phyloP scores from a whole-genome alignment of 1,284 basidiomycete species.

The Ceratobasidium sp. region DNA sequence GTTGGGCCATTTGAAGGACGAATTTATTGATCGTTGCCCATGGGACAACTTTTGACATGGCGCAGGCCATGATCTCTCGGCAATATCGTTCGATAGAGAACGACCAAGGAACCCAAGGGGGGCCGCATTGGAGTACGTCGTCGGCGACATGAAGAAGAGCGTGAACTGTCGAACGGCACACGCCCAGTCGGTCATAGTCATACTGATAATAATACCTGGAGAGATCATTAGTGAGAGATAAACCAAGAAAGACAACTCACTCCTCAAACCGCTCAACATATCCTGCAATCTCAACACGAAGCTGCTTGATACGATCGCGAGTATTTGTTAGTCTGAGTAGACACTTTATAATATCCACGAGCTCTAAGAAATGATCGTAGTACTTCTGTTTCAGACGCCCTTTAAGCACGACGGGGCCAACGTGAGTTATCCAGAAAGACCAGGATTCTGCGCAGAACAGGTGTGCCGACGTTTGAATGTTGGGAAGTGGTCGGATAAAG shows the following conservation, averaged over 20 bases:
- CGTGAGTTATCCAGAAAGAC: conserved; percentile 58
- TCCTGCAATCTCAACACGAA: conserved; percentile 44
- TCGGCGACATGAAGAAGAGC: conserved; percentile 61
- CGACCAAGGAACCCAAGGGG: conserved; percentile 64
- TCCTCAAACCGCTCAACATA: conserved; percentile 54
- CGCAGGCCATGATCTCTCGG: conserved; percentile 51
- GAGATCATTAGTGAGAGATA: no score
- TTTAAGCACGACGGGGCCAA: conserved; percentile 55
- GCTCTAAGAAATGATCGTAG: conserved; percentile 53
- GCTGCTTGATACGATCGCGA: conserved; percentile 49
- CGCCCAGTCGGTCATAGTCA: conserved; percentile 54
- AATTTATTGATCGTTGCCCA: not conserved
- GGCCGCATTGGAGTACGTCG: conserved; percentile 57
- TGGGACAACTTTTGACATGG: not conserved
- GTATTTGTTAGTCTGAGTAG: conserved; percentile 51
- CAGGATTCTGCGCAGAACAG: conserved; percentile 60
- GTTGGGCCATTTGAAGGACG: conserved; percentile 18
- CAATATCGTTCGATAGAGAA: conserved; percentile 60
- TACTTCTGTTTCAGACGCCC: conserved; percentile 54
- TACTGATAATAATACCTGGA: conserved; percentile 54
- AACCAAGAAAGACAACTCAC: conserved; percentile 39
- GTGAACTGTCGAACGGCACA: conserved; percentile 63
- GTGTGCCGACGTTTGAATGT: conserved; percentile 52
- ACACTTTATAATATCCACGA: conserved; percentile 53
- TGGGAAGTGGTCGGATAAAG: conserved; percentile 54